Percentiles rank a stretch among this genome's conserved stretches.
Conservation (phyloP, 257 asterid genomes). For the Parsonsia alboflavescens region DNA sequence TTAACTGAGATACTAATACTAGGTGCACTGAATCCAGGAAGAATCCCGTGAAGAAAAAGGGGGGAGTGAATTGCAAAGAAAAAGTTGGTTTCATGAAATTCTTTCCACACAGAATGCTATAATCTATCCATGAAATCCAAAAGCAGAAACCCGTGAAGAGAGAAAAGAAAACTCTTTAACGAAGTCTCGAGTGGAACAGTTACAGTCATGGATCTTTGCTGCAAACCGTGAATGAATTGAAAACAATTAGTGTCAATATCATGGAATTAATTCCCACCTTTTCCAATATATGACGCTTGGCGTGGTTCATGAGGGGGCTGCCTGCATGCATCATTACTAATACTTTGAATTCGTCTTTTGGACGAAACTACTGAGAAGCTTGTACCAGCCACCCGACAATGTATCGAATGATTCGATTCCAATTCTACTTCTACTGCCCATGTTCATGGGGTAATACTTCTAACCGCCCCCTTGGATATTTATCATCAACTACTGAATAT, state of each 20-base stretch:
- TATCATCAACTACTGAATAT: too few species aligned
- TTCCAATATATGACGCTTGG: background rate
- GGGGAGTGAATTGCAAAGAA: too few species aligned
- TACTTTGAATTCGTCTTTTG: background rate
- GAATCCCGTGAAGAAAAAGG: background rate
- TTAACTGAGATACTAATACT: background rate
- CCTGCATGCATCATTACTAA: background rate
- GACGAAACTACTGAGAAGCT: background rate
- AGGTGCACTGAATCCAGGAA: conserved; percentile 1
- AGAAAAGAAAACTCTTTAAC: background rate
- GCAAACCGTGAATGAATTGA: background rate
- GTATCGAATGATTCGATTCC: too few species aligned
- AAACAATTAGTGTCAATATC: background rate
- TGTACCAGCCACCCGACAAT: too few species aligned
- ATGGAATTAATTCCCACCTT: background rate
- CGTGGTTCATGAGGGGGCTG: background rate
- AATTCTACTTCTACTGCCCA: too few species aligned
- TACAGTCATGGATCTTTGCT: background rate
- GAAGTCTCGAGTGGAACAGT: too few species aligned
- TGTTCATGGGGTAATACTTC: too few species aligned
- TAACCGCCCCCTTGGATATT: too few species aligned
- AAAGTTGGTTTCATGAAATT: conserved; percentile 3
- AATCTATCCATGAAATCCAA: too few species aligned
- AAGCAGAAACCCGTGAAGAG: background rate
- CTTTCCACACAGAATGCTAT: background rate